Evolutionary conservation across 2,329 filamentous ascomycete species (phyloP), one percentile per base, ranked within the genome.

Genomic region (Epichloe typhina): DNA sequence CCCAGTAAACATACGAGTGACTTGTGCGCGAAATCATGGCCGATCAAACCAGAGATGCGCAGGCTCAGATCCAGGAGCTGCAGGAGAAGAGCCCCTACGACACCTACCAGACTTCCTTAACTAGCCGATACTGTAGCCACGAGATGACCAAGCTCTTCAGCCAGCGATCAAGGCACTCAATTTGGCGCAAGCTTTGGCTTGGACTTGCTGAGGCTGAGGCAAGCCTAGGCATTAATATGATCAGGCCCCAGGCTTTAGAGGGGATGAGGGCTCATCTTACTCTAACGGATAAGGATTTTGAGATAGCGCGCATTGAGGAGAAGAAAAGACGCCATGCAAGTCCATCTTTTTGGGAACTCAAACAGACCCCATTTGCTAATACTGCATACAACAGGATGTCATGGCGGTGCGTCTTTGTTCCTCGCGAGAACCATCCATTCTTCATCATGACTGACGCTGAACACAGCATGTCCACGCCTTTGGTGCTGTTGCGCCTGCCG

Each of bases 101-200:
- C 50, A 26, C 23, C 23, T 26, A 26, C 6, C 23, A 26, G 23
- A 26, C 23, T 26, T 7, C 23, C 23, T 26, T 26, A 26, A 26
- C 23, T 2, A 26, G 23, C 23, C 23, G 23, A 26, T 26, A 26
- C 1, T 26, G 23, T 2, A 26, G 23, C 23, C 23, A 26, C 23
- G 23, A 26, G 23, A 26, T 26, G 6, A 26, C 23, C 23, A 26
- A 26, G 23, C 23, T 26, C 23, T 26, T 26, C 0, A 26, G 23
- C 23, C 23, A 26, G 23, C 23, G 23, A 26, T 26, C 23, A 1
- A 26, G 23, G 23, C 23, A 26, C 23, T 26, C 23, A 7, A 26
- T 26, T 26, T 94, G 88, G 88, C 81, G 89, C 56, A 77, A 86
- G 64, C 79, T 95, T n/a, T 96, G 90, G 90, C 72, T 91, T 43